Evolutionary conservation across 768 basidiomycete species (phyloP), one percentile per base, ranked within the genome.

Genomic region (Phlebiopsis flavidoalba): DNA sequence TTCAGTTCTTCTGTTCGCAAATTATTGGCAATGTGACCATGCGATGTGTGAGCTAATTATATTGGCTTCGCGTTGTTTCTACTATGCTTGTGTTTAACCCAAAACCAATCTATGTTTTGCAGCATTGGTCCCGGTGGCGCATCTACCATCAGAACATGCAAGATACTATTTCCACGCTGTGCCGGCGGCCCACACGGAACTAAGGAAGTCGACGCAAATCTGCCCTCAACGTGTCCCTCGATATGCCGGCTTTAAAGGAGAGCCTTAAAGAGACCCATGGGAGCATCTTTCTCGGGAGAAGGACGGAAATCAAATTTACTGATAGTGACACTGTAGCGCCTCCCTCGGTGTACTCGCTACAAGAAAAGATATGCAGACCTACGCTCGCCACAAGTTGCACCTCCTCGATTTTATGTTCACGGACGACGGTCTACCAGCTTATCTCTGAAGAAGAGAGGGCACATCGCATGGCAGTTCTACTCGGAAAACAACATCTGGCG

Each of bases 321-420:
- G 35, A 53, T 35, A 31, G 57, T 56, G 26, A 31, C 5, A 63
- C 57, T 5, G 69, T 10, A 91, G 89, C 62, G 69, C 84, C n/a
- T 7, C 89, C 88, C 4, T 91, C 89, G 17, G 85, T 95, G 4
- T 81, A 81, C 66, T 93, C 88, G 0, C 75, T 87, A n/a, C 63
- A 92, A 92, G 74, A 87, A 86, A n/a, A 74, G 91, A 91, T 0
- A 93, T 93, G 85, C 89, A 90, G 71, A 90, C 89, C n/a, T 93
- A 93, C 68, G 91, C 92, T 5, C 80, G 91, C n/a, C 92, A 95
- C n/a, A 71, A 91, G 93, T 52, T 91, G 91, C 5, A 87, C 88
- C 0, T 90, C 88, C 10, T 72, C 83, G 26, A 91, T 95, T 69
- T 79, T 93, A n/a, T 49, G 77, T 95, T 15, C 89, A 91, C 71